Evolutionary conservation across 192 early-diverging fungal genomes (phyloP).

Genomic region (Backusella psychrophila): DNA sequence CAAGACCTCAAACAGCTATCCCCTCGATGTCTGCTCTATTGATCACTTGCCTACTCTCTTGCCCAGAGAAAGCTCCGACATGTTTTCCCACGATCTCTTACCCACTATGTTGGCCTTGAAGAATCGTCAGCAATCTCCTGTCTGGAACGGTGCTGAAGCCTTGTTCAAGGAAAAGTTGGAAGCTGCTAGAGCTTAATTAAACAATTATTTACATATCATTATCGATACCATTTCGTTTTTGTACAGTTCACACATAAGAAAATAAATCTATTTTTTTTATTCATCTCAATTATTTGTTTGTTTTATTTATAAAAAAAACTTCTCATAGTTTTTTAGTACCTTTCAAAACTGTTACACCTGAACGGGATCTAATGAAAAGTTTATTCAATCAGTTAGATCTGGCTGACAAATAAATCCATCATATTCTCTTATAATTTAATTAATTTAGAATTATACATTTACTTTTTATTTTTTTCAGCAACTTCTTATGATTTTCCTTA

Average conservation of each 20-base stretch:
- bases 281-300: not conserved
- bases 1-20: constrained; percentile 54
- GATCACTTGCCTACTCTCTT: constrained; percentile 96
- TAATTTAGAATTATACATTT: too few species aligned
- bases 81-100: constrained; percentile 83
- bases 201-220: not conserved
- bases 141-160: constrained; percentile 82
- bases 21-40: constrained; percentile 91
- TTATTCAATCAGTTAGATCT: not conserved
- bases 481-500: too few species aligned
- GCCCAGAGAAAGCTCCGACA: constrained; percentile 88
- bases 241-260: not conserved
- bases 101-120: constrained; percentile 77
- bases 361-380: not conserved
- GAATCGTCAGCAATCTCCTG: constrained; percentile 61
- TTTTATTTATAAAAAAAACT: not conserved
- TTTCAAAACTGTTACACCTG: not conserved
- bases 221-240: constrained; percentile 2
- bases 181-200: constrained; percentile 27
- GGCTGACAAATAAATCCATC: not conserved
- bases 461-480: too few species aligned
- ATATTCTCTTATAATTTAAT: too few species aligned
- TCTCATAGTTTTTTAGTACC: not conserved
- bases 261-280: not conserved
- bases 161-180: constrained; percentile 82